Evolutionary conservation across 108 stramenopile species (phyloP), one percentile per base, ranked within the genome.

Genomic region (Nannochloropsis oceanica): DNA sequence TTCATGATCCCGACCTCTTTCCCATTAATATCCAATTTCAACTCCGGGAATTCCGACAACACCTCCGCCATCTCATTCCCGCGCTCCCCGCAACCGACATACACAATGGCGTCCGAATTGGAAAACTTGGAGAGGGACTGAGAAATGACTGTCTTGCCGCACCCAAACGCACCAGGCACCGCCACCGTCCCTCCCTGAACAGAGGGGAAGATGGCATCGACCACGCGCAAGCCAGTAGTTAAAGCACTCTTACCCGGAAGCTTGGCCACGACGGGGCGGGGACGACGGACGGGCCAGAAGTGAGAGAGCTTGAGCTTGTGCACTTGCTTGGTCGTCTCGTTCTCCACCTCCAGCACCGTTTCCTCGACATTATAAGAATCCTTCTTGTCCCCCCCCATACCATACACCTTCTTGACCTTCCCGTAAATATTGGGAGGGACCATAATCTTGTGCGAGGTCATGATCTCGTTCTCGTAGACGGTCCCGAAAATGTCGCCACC

Each of bases 41-140:
- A 95, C 93, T 99, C 98, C 81, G 99, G 99, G 94, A 99, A 99
- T 92, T 99, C 99, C 88, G 95, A 94, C 81, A 99, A 92, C 83
- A 99, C 99, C 93, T 99, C 99, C 20, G 99, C 99, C 99, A 99
- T 99, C 93, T 99, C 99, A 90, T 99, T 99, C 43, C 99, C 99
- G 89, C 99, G 94, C 89, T 96, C 95, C 82, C 96, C 95, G 80
- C 90, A 88, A 79, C 96, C 96, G 80, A 97, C 96, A 92, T 97
- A 97, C 13, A 97, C 93, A 85, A 96, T 95, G 84, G 93, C 93
- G 87, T 95, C 94, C 73, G 94, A 94, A 95, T 99, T 99, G 86
- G 95, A 95, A 91, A 97, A 98, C 94, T 99, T 99, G 92, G 97
- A 96, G 13, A 99, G 93, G 50, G 96, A 95, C 89, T 99, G 99